Base-by-base conservation (phyloP, 129 eudicot genomes). In the Artemisia tridentata region DNA sequence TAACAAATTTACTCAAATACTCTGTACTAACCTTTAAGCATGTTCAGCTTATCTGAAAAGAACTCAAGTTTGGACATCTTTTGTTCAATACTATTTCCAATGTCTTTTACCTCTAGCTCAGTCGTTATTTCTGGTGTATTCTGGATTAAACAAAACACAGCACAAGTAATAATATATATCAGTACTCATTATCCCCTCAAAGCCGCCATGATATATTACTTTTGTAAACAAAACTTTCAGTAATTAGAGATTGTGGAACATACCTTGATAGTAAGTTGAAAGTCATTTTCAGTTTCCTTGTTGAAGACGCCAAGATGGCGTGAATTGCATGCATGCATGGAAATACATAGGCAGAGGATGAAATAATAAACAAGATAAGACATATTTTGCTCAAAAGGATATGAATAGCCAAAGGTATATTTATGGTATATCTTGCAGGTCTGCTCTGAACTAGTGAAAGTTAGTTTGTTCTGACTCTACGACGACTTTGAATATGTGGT, bases 321-420 rank as follows among this genome's bases (percentile, higher is more conserved):
- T 16, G 87, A 81, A 31, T 12, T 77, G 83, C 87, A 86, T 83
- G 87, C 92, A 84, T 84, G 96, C 89, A 86, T 66, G 75, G 71
- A 77, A 71, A 88, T 70, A 16, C 76, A 80, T 48, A 86, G 78
- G 53, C 81, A 60, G 50, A 86, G 38, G 72, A 80, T 20, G 76
- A 68, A 57, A 69, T 20, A 74, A 77, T 56, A 65, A 74, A 75
- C 77, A 63, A 74, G 80, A 71, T 19, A 63, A 53, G 85, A 75
- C 93, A 87, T 87, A 29, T 67, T 12, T 52, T 34, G 52, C 49
- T n/a, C 11, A 51, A 51, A 16, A 38, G 65, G 45, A 63, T 27
- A 69, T 63, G 67, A 63, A 52, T 45, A 62, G 15, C 59, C 19
- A 48, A 58, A 57, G 43, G 62, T 20, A 55, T 49, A 11, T 74